Conservation (phyloP, 1,284 basidiomycete genomes). For the Papiliotrema laurentii region DNA sequence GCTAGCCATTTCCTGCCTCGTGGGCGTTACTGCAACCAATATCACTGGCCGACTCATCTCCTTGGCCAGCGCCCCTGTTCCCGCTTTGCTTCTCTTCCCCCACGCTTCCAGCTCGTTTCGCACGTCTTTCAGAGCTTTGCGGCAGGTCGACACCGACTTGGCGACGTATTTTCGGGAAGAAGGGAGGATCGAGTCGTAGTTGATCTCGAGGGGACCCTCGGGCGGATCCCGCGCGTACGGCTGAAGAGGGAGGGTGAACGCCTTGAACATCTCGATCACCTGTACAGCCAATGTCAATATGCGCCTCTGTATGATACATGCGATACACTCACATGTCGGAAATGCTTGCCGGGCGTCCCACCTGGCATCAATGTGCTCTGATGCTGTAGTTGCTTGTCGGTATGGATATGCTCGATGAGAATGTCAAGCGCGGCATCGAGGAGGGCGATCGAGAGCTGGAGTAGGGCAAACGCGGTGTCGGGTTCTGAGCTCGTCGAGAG, state of each 20-base stretch:
- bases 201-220: conserved; percentile 18
- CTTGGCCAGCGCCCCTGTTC: conserved; percentile 15
- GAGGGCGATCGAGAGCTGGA: conserved; percentile 32
- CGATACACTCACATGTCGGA: conserved; percentile 34
- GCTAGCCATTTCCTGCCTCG: conserved; percentile 31
- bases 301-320: too few species aligned
- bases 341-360: conserved; percentile 41
- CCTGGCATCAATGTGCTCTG: conserved; percentile 37
- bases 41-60: conserved; percentile 25
- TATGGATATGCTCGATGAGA: conserved; percentile 17
- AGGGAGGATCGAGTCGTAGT: conserved; percentile 39
- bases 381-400: conserved; percentile 29
- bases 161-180: conserved; percentile 22
- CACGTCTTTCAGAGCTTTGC: conserved; percentile 20
- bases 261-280: conserved; percentile 40
- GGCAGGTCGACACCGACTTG: conserved; percentile 21
- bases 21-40: conserved; percentile 38
- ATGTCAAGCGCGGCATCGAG: conserved; percentile 36
- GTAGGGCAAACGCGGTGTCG: conserved; percentile 27
- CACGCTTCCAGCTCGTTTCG: conserved; percentile 22
- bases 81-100: conserved; percentile 9
- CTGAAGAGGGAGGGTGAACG: conserved; percentile 28
- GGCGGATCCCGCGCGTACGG: background rate
- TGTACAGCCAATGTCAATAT: too few species aligned
- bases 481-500: conserved; percentile 11